Evolutionary conservation across 495 filamentous ascomycete genomes (phyloP), one percentile per base, ranked within the genome.

Genomic region (Sphaerosporella brunnea): DNA sequence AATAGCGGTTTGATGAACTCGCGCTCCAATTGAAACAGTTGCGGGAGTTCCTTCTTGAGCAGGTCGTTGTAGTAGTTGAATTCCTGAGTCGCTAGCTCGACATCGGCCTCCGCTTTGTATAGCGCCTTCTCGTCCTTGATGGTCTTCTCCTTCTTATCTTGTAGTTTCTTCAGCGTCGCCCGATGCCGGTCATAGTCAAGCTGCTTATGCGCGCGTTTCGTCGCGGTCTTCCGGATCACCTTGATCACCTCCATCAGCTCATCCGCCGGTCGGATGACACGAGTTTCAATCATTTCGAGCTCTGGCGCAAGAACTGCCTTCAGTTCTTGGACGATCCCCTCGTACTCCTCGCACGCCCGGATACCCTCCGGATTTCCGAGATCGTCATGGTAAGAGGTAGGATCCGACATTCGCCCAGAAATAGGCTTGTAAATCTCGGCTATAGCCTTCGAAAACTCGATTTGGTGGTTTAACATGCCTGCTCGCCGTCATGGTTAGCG

Each of bases 341-440:
- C 84, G 64, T 96, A 99, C 65, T 99, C 85, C 63, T 94, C 86
- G 63, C 92, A 99, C 20, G 90, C 90, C 50, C 74, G 68, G 56
- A 99, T 96, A 20, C 90, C 90, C 60, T 92, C 90, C n/a, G 79
- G 73, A 57, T 95, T 95, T 36, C 85, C 90, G n/a, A n/a, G n/a
- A 65, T 90, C 78, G 18, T 73, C 66, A 25, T 79, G 68, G 47
- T 82, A 74, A 15, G 81, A 80, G 51, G 86, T 82, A 23, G 90
- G 92, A 66, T 96, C 90, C 28, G 88, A 95, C 60, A 93, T 73
- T 50, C 88, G 82, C 16, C 90, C 90, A 50, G 86, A 94, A 53
- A 99, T 96, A 40, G 90, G 90, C 60, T 93, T 94, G 70, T 99
- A 99, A 53, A 99, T 79, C 65, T 99, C 92, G 38, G 79, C 79